Evolutionary conservation across 768 basidiomycete species (phyloP).

Genomic region (Leccinum fibrillosum): DNA sequence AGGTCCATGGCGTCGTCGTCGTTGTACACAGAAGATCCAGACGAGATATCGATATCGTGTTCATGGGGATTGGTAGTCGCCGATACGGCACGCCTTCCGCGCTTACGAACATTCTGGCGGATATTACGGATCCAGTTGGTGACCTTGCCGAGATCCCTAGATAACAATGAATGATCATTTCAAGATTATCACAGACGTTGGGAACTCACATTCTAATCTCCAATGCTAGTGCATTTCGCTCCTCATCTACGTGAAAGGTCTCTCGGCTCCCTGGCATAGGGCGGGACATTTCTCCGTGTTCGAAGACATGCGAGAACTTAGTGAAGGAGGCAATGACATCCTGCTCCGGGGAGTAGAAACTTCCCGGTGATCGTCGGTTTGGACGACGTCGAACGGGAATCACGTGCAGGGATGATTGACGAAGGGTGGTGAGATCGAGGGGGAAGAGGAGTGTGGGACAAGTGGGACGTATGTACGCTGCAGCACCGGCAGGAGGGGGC

Average conservation of each 20-base stretch:
- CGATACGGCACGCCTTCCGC: conserved; percentile 43
- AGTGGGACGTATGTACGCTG: conserved; percentile 6
- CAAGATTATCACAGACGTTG: not conserved
- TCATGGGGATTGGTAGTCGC: conserved; percentile 39
- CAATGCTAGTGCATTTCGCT: conserved; percentile 66
- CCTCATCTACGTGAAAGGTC: conserved; percentile 40
- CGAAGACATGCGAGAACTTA: conserved; percentile 28
- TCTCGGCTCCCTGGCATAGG: conserved; percentile 26
- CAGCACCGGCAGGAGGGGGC: conserved; percentile 11
- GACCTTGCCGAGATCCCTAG: conserved; percentile 77
- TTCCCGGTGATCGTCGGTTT: conserved; percentile 20
- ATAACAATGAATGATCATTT: conserved; percentile 14
- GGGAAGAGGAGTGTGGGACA: conserved; percentile 15
- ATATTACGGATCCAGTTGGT: conserved; percentile 89
- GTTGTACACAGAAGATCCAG: conserved; percentile 48
- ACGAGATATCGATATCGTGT: conserved; percentile 39
- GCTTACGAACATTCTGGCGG: conserved; percentile 73
- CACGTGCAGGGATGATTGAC: conserved; percentile 22
- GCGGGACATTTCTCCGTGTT: conserved; percentile 23
- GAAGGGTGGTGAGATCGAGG: conserved; percentile 32
- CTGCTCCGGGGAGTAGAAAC: conserved; percentile 24
- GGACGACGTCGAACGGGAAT: conserved; percentile 9
- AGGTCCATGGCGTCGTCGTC: conserved; percentile 52
- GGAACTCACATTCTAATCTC: conserved; percentile 72
- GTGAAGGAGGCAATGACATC: conserved; percentile 31